Conservation (phyloP, 108 stramenopile genomes). For the Pseudonitzschia multistriata region DNA sequence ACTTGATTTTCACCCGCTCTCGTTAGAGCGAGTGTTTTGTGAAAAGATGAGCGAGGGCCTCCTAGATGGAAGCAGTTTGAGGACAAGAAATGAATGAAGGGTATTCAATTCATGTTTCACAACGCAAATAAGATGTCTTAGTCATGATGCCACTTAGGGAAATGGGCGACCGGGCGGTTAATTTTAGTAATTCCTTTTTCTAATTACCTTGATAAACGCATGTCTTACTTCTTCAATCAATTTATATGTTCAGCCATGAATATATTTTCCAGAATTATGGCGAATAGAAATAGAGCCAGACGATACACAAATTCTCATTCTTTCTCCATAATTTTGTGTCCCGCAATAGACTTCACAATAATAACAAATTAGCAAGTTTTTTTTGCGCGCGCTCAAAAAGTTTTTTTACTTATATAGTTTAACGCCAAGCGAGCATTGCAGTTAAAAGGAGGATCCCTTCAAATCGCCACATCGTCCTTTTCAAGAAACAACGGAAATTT, state of each 20-base stretch:
- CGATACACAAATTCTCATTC: background rate
- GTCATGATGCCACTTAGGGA: background rate
- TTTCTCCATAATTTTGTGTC: background rate
- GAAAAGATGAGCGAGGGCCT: conserved; percentile 6
- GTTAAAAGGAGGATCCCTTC: background rate
- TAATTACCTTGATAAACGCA: conserved; percentile 7
- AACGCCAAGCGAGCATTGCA: conserved; percentile 4
- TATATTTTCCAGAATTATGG: background rate
- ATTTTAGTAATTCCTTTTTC: background rate
- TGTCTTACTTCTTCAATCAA: background rate
- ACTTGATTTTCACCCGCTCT: conserved; percentile 5
- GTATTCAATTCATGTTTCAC: conserved; percentile 1
- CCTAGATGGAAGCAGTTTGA: background rate
- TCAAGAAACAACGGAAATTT: background rate
- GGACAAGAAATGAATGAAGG: conserved; percentile 1
- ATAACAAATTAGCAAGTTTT: conserved; percentile 4
- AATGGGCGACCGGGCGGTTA: background rate
- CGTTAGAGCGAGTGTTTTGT: conserved; percentile 12
- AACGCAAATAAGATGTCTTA: conserved; percentile 7
- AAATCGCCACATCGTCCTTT: background rate
- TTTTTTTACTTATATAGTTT: background rate
- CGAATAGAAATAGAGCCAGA: background rate
- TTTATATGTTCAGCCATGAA: background rate
- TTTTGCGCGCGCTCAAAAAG: background rate
- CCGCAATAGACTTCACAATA: background rate